phyloP scores from a whole-genome alignment of 345 rosid species.

The Clarkia xantiana region DNA sequence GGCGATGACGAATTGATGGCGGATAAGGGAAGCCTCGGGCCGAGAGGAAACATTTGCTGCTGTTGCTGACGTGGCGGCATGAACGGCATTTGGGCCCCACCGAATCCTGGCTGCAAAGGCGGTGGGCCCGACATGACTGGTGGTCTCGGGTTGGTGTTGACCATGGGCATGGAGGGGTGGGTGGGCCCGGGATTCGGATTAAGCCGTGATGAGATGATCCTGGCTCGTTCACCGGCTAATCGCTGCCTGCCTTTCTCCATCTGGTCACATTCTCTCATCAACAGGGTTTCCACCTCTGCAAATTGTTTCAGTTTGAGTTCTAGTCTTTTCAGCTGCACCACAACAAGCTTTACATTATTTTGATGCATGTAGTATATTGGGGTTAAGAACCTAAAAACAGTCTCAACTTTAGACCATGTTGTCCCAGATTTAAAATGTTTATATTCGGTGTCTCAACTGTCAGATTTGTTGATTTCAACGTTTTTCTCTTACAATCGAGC shows the following conservation, averaged over 20 bases:
- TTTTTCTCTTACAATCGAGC: no score
- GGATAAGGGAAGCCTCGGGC: conserved; percentile 59
- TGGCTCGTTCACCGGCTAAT: conserved; percentile 58
- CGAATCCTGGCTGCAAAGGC: conserved; percentile 54
- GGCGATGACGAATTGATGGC: conserved; percentile 47
- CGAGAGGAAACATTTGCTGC: conserved; percentile 55
- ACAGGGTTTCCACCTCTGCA: conserved; percentile 85
- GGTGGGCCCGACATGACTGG: conserved; percentile 33
- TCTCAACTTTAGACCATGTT: no score
- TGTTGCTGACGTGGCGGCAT: conserved; percentile 64
- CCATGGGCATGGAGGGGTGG: no score
- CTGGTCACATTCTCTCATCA: conserved; percentile 97
- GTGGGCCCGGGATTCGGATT: conserved; percentile 11
- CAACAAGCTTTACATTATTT: no score
- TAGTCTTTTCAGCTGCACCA: conserved; percentile 68
- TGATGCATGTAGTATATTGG: no score
- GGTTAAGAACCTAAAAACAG: no score
- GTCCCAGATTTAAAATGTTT: no score
- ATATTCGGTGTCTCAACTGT: no score
- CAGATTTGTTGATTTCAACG: no score
- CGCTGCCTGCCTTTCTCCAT: conserved; percentile 88
- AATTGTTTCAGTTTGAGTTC: conserved; percentile 97
- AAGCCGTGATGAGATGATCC: conserved; percentile 46
- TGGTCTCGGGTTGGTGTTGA: conserved; percentile 33
- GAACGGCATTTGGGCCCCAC: conserved; percentile 60